A percentile compares a stretch with the other conserved stretches of the same genome.
Conservation (phyloP, 1,284 basidiomycete genomes). For the Microbotryomycetes sp. region DNA sequence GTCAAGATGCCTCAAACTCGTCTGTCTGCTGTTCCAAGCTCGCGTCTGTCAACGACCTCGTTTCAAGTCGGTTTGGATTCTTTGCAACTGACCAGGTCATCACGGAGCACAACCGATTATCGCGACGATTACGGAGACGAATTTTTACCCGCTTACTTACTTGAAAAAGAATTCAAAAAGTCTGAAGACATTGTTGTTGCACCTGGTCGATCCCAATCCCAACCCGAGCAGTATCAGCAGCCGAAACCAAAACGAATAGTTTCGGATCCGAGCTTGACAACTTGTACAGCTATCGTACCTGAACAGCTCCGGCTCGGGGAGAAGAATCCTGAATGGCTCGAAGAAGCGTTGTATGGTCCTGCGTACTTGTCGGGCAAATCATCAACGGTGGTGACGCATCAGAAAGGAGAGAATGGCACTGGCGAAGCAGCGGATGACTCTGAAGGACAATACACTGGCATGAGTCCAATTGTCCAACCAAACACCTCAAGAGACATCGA, state of each 20-base stretch:
- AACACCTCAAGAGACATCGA: too few species aligned
- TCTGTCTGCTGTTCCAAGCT: not conserved
- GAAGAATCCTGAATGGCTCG: not conserved
- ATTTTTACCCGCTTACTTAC: not conserved
- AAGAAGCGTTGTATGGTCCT: not conserved
- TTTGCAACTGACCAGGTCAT: too few species aligned
- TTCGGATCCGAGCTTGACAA: not conserved
- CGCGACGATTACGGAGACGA: not conserved
- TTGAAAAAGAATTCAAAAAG: not conserved
- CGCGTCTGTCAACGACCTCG: not conserved
- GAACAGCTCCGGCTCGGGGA: not conserved
- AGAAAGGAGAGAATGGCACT: too few species aligned
- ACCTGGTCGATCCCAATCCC: not conserved
- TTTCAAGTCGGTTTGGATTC: too few species aligned
- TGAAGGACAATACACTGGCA: too few species aligned
- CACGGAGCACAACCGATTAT: not conserved
- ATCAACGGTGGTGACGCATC: too few species aligned
- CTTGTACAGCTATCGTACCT: not conserved
- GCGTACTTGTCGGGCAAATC: not conserved
- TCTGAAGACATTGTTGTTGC: not conserved
- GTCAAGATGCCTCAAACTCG: not conserved
- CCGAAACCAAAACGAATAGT: not conserved
- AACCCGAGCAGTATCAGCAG: not conserved
- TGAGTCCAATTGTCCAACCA: too few species aligned
- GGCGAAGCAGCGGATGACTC: too few species aligned